Evolutionary conservation across 108 stramenopile species (phyloP), one percentile per base, ranked within the genome.

Genomic region (Aurantiochytrium sp.): DNA sequence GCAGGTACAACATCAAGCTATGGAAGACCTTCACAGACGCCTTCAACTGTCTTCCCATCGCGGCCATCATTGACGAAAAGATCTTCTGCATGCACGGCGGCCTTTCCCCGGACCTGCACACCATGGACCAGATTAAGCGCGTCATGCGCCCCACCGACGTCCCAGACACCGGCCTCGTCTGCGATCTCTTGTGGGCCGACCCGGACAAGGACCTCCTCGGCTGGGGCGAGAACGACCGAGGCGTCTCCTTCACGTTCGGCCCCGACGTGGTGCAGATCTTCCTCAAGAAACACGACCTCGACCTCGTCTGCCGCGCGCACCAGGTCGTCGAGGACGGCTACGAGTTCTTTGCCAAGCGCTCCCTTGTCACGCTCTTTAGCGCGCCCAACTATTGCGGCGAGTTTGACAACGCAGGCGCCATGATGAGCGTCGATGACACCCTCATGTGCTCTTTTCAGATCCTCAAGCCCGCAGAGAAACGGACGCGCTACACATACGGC

Each of bases 361-460:
- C 98, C 89, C 94, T 99, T 55, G 99, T 99, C 6, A 99, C 99
- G 3, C 92, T 99, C 85, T 99, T 99, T 90, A 97, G 96, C 48
- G 98, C 98, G 4, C 98, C 98, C 32, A 99, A 99, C 92, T 99
- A 99, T 88, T 99, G 98, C 87, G 98, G 98, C 42, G 98, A 99
- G 93, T 99, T 99, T 88, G 97, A 99, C 87, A 99, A 99, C 86
- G 99, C 99, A 10, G 99, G 99, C 42, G 99, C 98, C 30, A 99
- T 99, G 99, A 99, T 99, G 99, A 97, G 96, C 92, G 99, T 99
- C 68, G 99, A 99, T 89, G 99, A 99, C 85, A 98, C 98, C 1
- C 96, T 99, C 88, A 99, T 99, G 99, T 99, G 99, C 91, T 97
- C 96, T 37, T 99, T 99, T 89, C 99, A 99, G 93, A 99, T 99